Evolutionary conservation across 192 early-diverging fungal species (phyloP), one percentile per base, ranked within the genome.

Genomic region (Entomortierella chlamydospora): DNA sequence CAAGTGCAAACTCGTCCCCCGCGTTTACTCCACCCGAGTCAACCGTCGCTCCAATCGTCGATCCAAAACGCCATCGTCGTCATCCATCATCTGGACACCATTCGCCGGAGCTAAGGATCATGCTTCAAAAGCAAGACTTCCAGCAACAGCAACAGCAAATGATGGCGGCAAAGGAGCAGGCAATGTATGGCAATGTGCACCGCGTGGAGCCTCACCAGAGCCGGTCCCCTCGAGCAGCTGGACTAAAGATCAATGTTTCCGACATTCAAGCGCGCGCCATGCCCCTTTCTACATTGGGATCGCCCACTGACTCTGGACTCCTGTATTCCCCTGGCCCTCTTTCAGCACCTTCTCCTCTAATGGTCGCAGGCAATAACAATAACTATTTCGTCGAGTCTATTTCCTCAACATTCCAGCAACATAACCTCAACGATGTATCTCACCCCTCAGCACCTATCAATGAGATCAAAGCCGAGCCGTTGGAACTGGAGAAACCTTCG

Each of bases 31-130:
- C 67, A 23, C 57, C 76, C 7, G 76, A 79, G 5, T 39, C 47
- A 2, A 55, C 62, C 4, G 3, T 30, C 28, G 4, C 50, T 23
- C 9, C 50, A 18, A 28, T 34, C 47, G 22, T 29, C 17, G 67
- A 63, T 5, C 25, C 49, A 18, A 79, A 70, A 23, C 67, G 76
- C 30, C 76, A 79, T 43, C 76, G 76, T 41, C 76, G 76, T 26
- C 67, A 79, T 50, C 68, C 76, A 23, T 79, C 76, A 12, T 70
- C 76, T n/a, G 76, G 76, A 22, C 66, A 78, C 12, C 67, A 79
- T 34, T 79, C 76, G 15, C 76, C 76, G 1, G 76, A 79, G 22
- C 33, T 79, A 29, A 67, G 73, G 6, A 78, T 69, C 29, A 57
- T 69, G 67, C 23, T 79, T 17, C 76, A 79, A 43, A 70, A 62